Conservation (phyloP, 208 protist genomes). For the Balamuthia mandrillaris region DNA sequence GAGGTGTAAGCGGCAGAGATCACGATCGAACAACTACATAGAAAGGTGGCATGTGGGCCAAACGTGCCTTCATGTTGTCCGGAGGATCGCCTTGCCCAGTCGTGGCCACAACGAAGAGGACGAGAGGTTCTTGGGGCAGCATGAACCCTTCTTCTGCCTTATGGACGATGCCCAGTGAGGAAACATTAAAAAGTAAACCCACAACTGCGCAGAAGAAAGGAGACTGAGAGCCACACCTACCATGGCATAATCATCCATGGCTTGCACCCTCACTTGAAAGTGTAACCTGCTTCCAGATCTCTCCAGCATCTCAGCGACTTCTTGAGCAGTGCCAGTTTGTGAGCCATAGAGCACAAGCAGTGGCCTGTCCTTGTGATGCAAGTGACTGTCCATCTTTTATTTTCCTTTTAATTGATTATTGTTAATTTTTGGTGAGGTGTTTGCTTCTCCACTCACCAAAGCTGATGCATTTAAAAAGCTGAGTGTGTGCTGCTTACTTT, state of each 20-base stretch:
- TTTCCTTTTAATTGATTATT: neutral
- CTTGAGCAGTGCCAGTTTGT: conserved; percentile 67
- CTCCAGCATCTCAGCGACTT: conserved; percentile 65
- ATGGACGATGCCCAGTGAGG: neutral
- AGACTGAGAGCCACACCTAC: neutral
- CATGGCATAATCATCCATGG: conserved; percentile 63
- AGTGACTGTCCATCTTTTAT: neutral
- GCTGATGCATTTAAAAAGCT: too few species aligned
- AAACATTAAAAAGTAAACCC: neutral
- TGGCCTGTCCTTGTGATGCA: neutral
- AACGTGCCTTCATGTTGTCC: conserved; percentile 67
- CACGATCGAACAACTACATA: neutral
- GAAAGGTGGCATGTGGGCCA: neutral
- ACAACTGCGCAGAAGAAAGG: neutral
- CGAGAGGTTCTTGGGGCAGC: conserved; percentile 55
- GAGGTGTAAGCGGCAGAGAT: neutral
- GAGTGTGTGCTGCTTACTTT: neutral
- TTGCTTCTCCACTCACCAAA: neutral
- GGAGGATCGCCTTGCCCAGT: conserved; percentile 74
- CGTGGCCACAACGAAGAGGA: conserved; percentile 69
- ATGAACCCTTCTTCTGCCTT: neutral
- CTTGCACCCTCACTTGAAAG: conserved; percentile 30
- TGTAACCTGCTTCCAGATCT: conserved; percentile 45
- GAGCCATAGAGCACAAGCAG: conserved; percentile 63
- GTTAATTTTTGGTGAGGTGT: neutral